Evolutionary conservation across 345 rosid species (phyloP), one percentile per base, ranked within the genome.

Genomic region (Camelina sativa): DNA sequence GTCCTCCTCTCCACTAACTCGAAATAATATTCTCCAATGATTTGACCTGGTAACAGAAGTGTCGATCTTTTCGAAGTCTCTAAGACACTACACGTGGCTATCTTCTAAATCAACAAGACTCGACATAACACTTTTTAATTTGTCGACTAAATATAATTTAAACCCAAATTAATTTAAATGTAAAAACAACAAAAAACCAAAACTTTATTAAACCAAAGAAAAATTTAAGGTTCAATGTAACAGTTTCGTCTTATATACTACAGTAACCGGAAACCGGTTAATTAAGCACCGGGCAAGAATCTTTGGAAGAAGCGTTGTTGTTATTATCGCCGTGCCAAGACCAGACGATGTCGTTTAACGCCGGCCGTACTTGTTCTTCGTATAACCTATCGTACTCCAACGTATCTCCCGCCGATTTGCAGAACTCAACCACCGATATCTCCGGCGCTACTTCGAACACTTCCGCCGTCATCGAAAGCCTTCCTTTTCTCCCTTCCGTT

Each of bases 311-410:
- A 30, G 7, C 6, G 61, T 13, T 15, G 9, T 9, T 50, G 61
- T 9, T 50, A 30, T 65, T 40, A 41, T 77, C 97, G 4, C 98
- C 98, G 76, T 87, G 95, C 97, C 95, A 92, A 9, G 88, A 82
- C 97, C 97, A 92, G 2, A 89, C 96, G 56, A 92, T 85, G 77
- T 89, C 93, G 34, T 73, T 82, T 71, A 93, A 79, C n/a, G 91
- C 92, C 8, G 88, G 87, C 84, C 96, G 74, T 0, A 86, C 82
- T 51, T 84, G 81, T 67, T 91, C 96, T 58, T 85, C 90, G 12
- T 83, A 87, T 23, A 85, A 85, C 78, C 53, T 77, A 1, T 65
- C 75, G 62, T 88, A 81, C 85, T 88, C 85, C 56, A 88, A 35
- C 3, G 91, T 84, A 30, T 87, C 93, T 32, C 92, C 87, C 44